Percentiles rank a stretch among this genome's conserved stretches.
Evolutionary conservation across 1,139 yeast species (phyloP).

Genomic region (Arxiozyma bovina): DNA sequence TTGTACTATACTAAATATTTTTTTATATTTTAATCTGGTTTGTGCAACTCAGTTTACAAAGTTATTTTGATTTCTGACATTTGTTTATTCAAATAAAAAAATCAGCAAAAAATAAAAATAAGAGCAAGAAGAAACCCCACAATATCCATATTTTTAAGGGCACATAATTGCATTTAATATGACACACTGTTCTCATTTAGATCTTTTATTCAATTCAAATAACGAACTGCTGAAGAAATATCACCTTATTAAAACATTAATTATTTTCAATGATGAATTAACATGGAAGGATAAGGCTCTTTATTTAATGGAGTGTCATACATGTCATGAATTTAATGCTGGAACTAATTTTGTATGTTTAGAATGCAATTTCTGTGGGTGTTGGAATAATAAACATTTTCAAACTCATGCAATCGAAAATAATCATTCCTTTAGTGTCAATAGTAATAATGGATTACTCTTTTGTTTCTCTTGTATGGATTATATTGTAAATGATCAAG

Average conservation of each 20-base stretch:
- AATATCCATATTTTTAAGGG: not conserved
- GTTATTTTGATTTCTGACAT: no score
- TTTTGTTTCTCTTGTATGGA: slow-evolving; percentile 74
- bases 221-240: slow-evolving; percentile 22
- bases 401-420: slow-evolving; percentile 48
- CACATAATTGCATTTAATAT: slow-evolving; percentile 3
- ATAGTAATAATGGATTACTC: slow-evolving; percentile 41
- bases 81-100: not conserved
- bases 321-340: slow-evolving; percentile 32
- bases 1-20: no score
- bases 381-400: slow-evolving; percentile 53
- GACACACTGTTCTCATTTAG: slow-evolving; percentile 24
- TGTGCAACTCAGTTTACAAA: no score
- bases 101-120: not conserved
- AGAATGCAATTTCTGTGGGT: slow-evolving; percentile 79
- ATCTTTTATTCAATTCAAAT: slow-evolving; percentile 22
- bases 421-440: slow-evolving; percentile 64
- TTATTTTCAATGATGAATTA: slow-evolving; percentile 12
- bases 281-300: slow-evolving; percentile 15
- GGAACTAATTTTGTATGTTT: slow-evolving; percentile 60
- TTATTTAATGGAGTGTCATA: slow-evolving; percentile 22
- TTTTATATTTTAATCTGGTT: no score
- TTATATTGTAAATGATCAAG: slow-evolving; percentile 47
- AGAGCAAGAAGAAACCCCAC: not conserved
- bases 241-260: slow-evolving; percentile 4